These are phyloP conservation scores for Penicillium paradoxum DNA, from an alignment of 495 filamentous ascomycete genomes.

Conservation along the genomic window DNA sequence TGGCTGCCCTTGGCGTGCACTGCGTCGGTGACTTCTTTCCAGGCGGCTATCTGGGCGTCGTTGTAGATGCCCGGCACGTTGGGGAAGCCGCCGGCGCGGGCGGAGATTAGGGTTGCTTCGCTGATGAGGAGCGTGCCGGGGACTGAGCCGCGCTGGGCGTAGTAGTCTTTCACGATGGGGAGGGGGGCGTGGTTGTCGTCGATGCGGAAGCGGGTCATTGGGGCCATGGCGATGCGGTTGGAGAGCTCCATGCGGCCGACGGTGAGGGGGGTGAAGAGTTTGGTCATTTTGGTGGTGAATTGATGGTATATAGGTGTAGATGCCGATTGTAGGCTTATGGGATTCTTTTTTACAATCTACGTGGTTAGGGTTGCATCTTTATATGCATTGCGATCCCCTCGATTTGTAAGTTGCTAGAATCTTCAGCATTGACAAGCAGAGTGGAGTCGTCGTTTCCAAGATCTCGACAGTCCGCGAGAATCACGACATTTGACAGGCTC, in stretches of 20 bases:
- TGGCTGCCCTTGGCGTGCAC: slow-evolving; percentile 61
- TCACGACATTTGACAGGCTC: no score
- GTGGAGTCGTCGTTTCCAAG: no score
- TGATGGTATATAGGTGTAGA: neutral
- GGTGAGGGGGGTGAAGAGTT: slow-evolving; percentile 49
- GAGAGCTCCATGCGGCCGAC: slow-evolving; percentile 42
- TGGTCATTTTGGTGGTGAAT: slow-evolving; percentile 15
- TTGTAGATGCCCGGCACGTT: slow-evolving; percentile 63
- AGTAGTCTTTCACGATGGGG: slow-evolving; percentile 45
- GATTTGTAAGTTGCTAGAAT: no score
- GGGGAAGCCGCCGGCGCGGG: slow-evolving; percentile 44
- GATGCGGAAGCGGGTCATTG: slow-evolving; percentile 46
- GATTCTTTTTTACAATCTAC: no score
- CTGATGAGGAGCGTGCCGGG: slow-evolving; percentile 49
- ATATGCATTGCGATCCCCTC: no score
- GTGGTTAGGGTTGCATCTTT: no score
- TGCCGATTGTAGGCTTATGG: neutral
- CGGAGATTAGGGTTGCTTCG: slow-evolving; percentile 62
- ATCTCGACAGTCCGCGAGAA: no score
- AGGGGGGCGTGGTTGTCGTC: slow-evolving; percentile 40
- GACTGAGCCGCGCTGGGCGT: slow-evolving; percentile 44
- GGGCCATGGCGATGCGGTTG: slow-evolving; percentile 48
- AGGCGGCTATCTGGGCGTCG: slow-evolving; percentile 54
- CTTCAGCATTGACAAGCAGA: neutral
- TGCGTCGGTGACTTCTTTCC: slow-evolving; percentile 58